These are phyloP conservation scores for Brasenia schreberi DNA, from an alignment of 164 flowering plant genomes.

Conservation along the genomic window DNA sequence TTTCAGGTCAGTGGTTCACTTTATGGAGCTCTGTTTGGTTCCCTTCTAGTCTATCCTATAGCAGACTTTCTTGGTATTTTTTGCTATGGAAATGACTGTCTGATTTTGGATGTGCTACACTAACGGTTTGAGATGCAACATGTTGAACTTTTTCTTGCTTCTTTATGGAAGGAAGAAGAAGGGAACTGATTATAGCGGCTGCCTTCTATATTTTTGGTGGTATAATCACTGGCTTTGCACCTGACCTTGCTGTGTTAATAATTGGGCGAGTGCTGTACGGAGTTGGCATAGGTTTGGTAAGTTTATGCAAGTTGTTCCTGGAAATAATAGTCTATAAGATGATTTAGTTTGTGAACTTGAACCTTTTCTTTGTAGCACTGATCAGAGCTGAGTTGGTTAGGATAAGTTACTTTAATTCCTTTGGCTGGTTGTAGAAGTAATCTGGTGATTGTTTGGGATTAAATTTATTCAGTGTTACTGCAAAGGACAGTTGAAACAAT, in stretches of 20 bases:
- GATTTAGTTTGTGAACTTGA: too few species aligned
- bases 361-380: too few species aligned
- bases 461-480: too few species aligned
- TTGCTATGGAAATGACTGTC: not conserved
- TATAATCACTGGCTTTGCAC: slow-evolving; percentile 53
- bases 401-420: too few species aligned
- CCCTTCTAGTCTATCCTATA: slow-evolving; percentile 62
- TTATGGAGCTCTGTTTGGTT: slow-evolving; percentile 94
- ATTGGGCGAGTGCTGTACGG: slow-evolving; percentile 78
- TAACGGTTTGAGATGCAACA: not conserved
- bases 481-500: too few species aligned
- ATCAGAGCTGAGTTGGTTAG: too few species aligned
- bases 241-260: slow-evolving; percentile 55
- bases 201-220: slow-evolving; percentile 54
- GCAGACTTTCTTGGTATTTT: slow-evolving; percentile 87
- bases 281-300: slow-evolving; percentile 88
- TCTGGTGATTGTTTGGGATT: too few species aligned
- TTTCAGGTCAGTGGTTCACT: slow-evolving; percentile 89
- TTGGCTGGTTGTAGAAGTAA: too few species aligned
- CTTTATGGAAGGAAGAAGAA: slow-evolving; percentile 50
- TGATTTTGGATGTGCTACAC: not conserved
- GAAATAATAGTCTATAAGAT: too few species aligned
- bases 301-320: slow-evolving; percentile 5
- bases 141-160: not conserved
- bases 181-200: slow-evolving; percentile 69